A percentile compares a stretch with the other conserved stretches of the same genome.
These are phyloP conservation scores for Ceratobasidium sp. DNA, from an alignment of 1,284 basidiomycete genomes.

Conservation along the genomic window DNA sequence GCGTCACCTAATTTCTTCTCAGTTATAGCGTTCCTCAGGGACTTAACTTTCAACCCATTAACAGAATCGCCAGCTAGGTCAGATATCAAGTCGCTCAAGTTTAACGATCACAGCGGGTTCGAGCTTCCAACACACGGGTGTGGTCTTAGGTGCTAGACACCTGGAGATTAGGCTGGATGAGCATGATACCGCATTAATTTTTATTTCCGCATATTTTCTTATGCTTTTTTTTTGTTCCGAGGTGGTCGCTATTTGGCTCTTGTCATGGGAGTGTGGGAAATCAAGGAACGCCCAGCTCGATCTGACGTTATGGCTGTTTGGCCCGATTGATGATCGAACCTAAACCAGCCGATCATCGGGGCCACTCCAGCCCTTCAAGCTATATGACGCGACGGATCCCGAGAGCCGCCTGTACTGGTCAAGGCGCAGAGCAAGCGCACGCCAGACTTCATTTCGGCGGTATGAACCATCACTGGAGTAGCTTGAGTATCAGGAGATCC, in stretches of 20 bases:
- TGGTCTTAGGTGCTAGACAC: constrained; percentile 96
- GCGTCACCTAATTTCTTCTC: constrained; percentile 98
- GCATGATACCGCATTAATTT: background rate
- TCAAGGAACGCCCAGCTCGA: too few species aligned
- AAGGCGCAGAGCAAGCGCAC: constrained; percentile 99
- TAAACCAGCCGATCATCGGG: too few species aligned
- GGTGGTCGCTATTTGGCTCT: background rate
- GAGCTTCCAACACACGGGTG: constrained; percentile 96
- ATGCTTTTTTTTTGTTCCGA: background rate
- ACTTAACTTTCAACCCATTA: constrained; percentile 96
- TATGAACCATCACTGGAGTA: constrained; percentile 99
- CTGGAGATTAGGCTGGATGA: constrained; percentile 73
- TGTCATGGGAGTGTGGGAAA: background rate
- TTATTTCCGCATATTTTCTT: background rate
- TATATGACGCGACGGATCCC: constrained; percentile 95
- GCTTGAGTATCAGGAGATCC: constrained; percentile 98
- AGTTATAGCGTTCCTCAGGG: constrained; percentile 94
- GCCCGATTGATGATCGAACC: constrained; percentile 21
- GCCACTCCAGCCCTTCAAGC: constrained; percentile 89
- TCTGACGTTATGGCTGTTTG: background rate
- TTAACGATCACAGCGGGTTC: constrained; percentile 87
- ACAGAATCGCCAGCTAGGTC: constrained; percentile 88
- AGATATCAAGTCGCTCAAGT: constrained; percentile 98
- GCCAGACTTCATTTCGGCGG: constrained; percentile 91
- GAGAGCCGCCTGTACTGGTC: constrained; percentile 92